Evolutionary conservation across 176 grass and related monocot genomes (phyloP), one percentile per base, ranked within the genome.

Genomic region (Aegilops sharonensis): DNA sequence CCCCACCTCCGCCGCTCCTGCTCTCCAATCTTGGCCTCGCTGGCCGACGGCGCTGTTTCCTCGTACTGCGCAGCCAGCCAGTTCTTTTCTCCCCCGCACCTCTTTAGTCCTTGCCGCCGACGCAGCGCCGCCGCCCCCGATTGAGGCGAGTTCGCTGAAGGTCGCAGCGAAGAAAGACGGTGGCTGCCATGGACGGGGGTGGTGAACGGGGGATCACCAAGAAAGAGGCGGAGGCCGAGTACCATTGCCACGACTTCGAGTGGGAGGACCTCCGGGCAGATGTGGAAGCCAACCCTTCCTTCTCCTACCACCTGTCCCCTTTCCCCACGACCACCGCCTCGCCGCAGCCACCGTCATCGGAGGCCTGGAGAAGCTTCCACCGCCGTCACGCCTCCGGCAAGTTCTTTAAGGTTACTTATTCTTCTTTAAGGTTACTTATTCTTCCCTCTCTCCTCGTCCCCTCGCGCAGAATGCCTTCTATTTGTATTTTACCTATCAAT

Each of bases 341-440:
- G 15, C n/a, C 71, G 77, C 24, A 56, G 31, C 21, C 64, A 47
- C 43, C 48, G 9, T 47, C 77, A 40, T 79, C 88, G 6, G 95
- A 95, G 29, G 90, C 91, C 17, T 98, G 93, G 95, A 95, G 78
- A 80, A 91, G 81, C 89, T 98, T 98, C 89, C 95, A 98, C 86
- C 91, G 84, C 37, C 90, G 91, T 57, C 95, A 98, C 63, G 78
- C 91, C 40, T 87, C 88, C 12, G 95, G 90, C 52, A 95, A 78
- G 43, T 98, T 98, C 80, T 98, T 95, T 75, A 98, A 95, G 93
- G 93, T 98, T 27, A 27, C 27, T 27, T 27, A 27, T 27, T 27
- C 27, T 27, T 27, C 27, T 27, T 27, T 27, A 27, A 27, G 27
- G 27, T 27, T 27, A 27, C 27, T 27, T 27, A 27, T 27, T 27